Base-by-base conservation (phyloP, 2,329 filamentous ascomycete species). In the Calonectria pseudoturangicola region DNA sequence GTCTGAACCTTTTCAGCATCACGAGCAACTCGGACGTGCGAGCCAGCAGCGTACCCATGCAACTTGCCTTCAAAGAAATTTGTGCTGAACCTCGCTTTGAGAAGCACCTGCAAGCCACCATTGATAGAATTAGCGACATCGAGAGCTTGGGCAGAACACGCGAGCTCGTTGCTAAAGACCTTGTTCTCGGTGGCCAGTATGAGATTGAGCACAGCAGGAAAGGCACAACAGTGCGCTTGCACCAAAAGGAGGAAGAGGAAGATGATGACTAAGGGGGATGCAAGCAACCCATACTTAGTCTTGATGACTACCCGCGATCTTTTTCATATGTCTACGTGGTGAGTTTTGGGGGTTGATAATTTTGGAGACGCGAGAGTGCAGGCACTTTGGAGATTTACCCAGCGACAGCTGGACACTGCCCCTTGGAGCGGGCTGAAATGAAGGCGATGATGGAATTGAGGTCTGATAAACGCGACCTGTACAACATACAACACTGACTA, bases 31-130 rank as follows among this genome's bases (percentile, higher is more conserved):
- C 96, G 18, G 93, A 94, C 82, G 97, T 99, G 9, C 92, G 97
- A 58, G 97, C 97, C 1, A 96, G 97, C 83, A 96, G 93, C 2
- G 96, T 99, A 30, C 97, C 97, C 2, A 99, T 99, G 97, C 95
- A 98, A 84, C 92, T 92, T 62, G 97, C 97, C 0, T 98, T 99
- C 84, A 90, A 92, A 70, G 92, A 96, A 79, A 96, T 99, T 15
- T 98, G 95, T 81, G 83, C 87, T 3, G 85, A 93, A 77, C 89
- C 91, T 4, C 94, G 94, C 7, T 99, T 99, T 83, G 92, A 95
- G 28, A 88, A 96, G 75, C 93, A 95, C 82, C 86, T 99, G 18
- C 92, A 98, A 73, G 92, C 90, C 3, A 98, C 97, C 0, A 86
- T 98, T 28, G 90, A 96, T 71, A 90, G 97, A 27, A 99, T 99